A percentile compares a stretch with the other conserved stretches of the same genome.
Conservation (phyloP, 371 early-diverging fungal species). For the Mycotypha africana region DNA sequence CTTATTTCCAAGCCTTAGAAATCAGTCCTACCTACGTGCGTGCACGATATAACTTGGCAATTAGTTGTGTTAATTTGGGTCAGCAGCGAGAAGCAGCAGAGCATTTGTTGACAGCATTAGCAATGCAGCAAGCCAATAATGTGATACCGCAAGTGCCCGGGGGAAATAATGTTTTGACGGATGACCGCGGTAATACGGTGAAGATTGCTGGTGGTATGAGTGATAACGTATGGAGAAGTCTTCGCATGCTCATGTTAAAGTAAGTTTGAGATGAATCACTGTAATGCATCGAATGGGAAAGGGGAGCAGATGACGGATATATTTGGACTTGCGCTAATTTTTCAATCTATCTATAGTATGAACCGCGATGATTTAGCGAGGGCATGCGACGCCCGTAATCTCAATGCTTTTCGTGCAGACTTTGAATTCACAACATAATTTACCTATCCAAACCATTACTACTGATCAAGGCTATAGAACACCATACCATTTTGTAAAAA, state of each 20-base stretch:
- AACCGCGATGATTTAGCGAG: conserved; percentile 66
- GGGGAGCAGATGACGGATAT: too few relatives aligned
- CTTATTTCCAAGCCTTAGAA: conserved; percentile 85
- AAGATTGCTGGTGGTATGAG: conserved; percentile 51
- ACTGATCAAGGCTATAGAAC: too few relatives aligned
- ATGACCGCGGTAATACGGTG: conserved; percentile 16
- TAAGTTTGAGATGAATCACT: conserved; percentile 6
- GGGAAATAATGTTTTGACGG: conserved; percentile 59
- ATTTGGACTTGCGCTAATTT: neutral
- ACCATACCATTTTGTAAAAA: neutral
- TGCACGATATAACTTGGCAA: conserved; percentile 92
- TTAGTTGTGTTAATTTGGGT: conserved; percentile 83
- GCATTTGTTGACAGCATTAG: conserved; percentile 78
- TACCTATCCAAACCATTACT: neutral
- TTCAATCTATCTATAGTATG: conserved; percentile 23
- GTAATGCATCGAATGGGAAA: too few relatives aligned
- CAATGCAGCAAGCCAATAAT: conserved; percentile 58
- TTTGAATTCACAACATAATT: conserved; percentile 78
- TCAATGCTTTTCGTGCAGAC: conserved; percentile 66
- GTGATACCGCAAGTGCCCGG: conserved; percentile 55
- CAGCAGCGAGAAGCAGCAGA: conserved; percentile 86
- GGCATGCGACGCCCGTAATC: conserved; percentile 59
- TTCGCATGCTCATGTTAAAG: conserved; percentile 73
- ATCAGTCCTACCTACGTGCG: conserved; percentile 89
- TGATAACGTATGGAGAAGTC: conserved; percentile 75